Base-by-base conservation (phyloP, 202 grass and related monocot genomes). In the Musa balbisiana region DNA sequence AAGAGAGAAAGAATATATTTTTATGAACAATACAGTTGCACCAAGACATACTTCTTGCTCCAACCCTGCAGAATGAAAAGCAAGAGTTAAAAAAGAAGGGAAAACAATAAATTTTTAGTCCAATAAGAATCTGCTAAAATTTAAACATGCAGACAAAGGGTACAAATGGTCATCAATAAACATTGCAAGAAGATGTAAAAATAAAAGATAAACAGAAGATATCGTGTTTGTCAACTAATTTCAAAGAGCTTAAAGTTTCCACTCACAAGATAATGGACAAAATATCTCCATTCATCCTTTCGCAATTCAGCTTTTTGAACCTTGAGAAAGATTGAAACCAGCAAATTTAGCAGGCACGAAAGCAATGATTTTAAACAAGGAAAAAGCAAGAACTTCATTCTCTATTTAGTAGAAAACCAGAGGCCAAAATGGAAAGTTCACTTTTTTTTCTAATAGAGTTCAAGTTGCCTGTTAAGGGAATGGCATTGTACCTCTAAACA, bases 231-330 rank as follows among this genome's bases (percentile, higher is more conserved):
- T 50, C 51, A 70, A 70, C 67, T 67, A 16, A 20, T 70, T 20
- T 24, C 26, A 64, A 27, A 20, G 51, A 26, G 17, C 11, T 9
- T 26, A 72, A 79, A 50, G 59, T 23, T 6, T 22, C 16, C 21
- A 81, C 86, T 89, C 80, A 98, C 94, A 65, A 98, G 91, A 51
- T 93, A 98, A 79, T 98, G 94, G 52, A 98, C 88, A 9, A 93
- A 93, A 49, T 89, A 98, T 69, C 86, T 90, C 90, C 90, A 93
- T 71, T 91, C 82, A 74, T 87, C 81, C 26, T 85, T 80, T 16
- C 81, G 83, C 52, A 87, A 83, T 72, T 98, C 94, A 22, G 83
- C 81, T 62, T 91, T 91, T 92, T 98, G 94, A 70, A 98, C 87
- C 94, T 91, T 79, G 3, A 85, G 11, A 82, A 9, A 68, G 76